Evolutionary conservation across 208 protist species (phyloP).

Genomic region (Balamuthia mandrillaris): DNA sequence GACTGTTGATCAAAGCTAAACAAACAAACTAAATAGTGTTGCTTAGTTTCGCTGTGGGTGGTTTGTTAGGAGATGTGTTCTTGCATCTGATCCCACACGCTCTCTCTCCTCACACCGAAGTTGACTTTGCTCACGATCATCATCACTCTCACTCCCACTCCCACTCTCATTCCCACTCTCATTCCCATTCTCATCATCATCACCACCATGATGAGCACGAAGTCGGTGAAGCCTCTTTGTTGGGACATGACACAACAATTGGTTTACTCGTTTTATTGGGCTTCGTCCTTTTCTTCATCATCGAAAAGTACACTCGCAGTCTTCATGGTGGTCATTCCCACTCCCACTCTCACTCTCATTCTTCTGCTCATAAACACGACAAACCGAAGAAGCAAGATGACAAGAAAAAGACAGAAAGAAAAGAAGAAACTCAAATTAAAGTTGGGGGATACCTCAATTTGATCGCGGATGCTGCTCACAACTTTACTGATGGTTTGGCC

Average conservation of each 20-base stretch:
- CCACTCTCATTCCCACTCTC: constrained; percentile 41
- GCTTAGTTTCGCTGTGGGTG: constrained; percentile 60
- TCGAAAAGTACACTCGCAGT: constrained; percentile 62
- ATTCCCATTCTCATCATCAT: constrained; percentile 14
- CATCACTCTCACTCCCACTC: constrained; percentile 19
- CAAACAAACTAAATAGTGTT: too few relatives aligned
- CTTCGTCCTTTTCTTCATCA: constrained; percentile 53
- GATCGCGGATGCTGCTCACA: constrained; percentile 60
- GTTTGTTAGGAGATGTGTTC: constrained; percentile 67
- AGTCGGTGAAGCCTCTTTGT: not conserved
- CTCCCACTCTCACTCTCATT: constrained; percentile 30
- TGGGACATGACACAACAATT: too few relatives aligned
- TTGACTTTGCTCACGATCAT: not conserved
- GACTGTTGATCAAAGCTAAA: not conserved
- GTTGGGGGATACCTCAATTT: constrained; percentile 15
- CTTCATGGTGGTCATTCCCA: constrained; percentile 9
- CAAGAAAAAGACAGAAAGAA: not conserved
- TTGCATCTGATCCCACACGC: constrained; percentile 69
- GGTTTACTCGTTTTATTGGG: constrained; percentile 53
- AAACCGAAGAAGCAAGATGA: not conserved
- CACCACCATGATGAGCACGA: not conserved
- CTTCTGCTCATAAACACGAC: not conserved
- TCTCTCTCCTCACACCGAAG: not conserved
- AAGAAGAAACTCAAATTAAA: not conserved
- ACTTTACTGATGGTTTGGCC: constrained; percentile 67